Base-by-base conservation (phyloP, 768 basidiomycete genomes). In the Tricholomella constricta region DNA sequence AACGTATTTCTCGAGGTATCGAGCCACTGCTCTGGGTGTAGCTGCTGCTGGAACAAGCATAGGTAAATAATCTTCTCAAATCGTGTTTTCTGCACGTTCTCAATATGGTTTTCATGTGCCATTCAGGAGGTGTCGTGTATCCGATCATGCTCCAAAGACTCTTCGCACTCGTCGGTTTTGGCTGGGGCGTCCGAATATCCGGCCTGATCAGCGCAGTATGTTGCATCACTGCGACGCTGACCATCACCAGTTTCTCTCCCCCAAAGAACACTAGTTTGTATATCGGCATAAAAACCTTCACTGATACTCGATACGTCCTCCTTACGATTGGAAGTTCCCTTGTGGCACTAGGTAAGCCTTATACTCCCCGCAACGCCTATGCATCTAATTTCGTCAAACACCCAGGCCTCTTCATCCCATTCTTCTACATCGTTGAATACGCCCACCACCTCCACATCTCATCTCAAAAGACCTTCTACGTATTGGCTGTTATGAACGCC, bases 1-100 rank as follows among this genome's bases (percentile, higher is more conserved):
- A 0, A 89, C 84, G 1, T 77, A 84, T 64, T 91, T 89, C 68
- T 62, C 64, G 43, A 78, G 77, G 55, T 83, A 84, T 56, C 79
- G 88, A 12, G 86, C 85, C 3, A 84, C 89, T 2, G 88, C 89
- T 0, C 71, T 88, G 32, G 90, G 90, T 2, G 70, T 92, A 50
- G 84, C 82, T 15, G 76, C 81, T 1, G 81, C 88, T 29, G 90
- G 90, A n/a, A 84, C 85, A 22, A 80, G 85, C 51, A 64, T 81
- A 51, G 86, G 86, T 84, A 45, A 50, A 72, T 62, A 35, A 12
- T 17, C 15, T 26, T 35, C 46, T 22, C 32, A 25, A n/a, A 46
- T 17, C 19, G 36, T 23, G 8, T 31, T 22, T 35, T 31, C 25
- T 52, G 53, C 49, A 32, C 34, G 34, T 38, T 27, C 27, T 40